A percentile compares a stretch with the other conserved stretches of the same genome.
These are phyloP conservation scores for Monilinia fructigena DNA, from an alignment of 2,329 filamentous ascomycete species.

Conservation along the genomic window DNA sequence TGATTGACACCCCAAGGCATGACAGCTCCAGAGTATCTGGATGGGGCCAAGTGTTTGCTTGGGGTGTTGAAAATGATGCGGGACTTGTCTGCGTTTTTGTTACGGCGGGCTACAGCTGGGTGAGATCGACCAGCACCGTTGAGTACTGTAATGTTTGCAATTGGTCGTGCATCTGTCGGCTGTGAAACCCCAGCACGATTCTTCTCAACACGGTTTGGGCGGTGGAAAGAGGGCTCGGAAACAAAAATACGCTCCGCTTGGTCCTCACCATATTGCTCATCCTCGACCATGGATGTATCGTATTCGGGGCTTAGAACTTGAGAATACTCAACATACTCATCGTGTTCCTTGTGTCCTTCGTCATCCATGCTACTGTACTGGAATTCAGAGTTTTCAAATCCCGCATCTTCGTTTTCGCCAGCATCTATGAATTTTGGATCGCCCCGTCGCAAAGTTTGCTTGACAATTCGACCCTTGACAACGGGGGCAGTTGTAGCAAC, in stretches of 20 bases:
- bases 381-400: not conserved
- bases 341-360: not conserved
- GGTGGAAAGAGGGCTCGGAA: not conserved
- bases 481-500: not conserved
- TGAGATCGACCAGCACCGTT: not conserved
- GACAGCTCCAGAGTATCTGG: constrained; percentile 31
- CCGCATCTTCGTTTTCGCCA: not conserved
- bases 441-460: constrained; percentile 3
- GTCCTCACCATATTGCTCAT: constrained; percentile 1
- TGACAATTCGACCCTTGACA: constrained; percentile 21
- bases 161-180: not conserved
- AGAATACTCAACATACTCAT: not conserved
- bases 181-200: constrained; percentile 2
- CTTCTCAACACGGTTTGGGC: constrained; percentile 9
- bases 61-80: constrained; percentile 14
- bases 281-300: not conserved
- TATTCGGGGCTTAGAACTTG: not conserved
- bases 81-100: not conserved
- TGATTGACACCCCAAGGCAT: constrained; percentile 31
- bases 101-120: not conserved
- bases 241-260: not conserved
- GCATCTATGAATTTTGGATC: not conserved
- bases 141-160: not conserved
- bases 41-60: constrained; percentile 24
- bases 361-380: constrained; percentile 2